Conservation (phyloP, 2,329 filamentous ascomycete species). For the Penicillium sp. region DNA sequence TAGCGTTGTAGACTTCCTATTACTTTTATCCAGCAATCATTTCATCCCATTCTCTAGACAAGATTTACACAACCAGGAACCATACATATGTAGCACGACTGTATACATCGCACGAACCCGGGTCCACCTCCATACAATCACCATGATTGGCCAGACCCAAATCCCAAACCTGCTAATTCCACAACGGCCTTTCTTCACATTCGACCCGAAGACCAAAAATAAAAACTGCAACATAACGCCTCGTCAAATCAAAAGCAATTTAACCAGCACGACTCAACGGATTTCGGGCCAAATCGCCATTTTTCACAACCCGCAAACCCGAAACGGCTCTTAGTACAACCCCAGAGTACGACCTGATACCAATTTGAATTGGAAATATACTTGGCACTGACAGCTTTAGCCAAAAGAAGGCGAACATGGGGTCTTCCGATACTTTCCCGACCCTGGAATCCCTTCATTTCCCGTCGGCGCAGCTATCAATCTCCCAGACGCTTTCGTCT, state of each 20-base stretch:
- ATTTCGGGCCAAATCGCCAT: background rate
- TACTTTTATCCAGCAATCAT: background rate
- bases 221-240: constrained; percentile 1
- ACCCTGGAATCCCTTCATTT: constrained; percentile 53
- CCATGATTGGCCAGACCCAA: constrained; percentile 18
- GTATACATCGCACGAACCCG: constrained; percentile 2
- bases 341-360: constrained; percentile 5
- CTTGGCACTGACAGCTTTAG: background rate
- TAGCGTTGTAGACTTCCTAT: background rate
- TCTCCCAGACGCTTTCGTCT: constrained; percentile 68
- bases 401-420: constrained; percentile 24
- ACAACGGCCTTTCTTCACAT: constrained; percentile 1
- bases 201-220: background rate
- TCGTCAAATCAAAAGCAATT: background rate
- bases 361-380: constrained; percentile 7
- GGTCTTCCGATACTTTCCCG: constrained; percentile 31
- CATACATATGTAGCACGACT: background rate
- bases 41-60: background rate
- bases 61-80: background rate
- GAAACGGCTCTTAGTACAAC: constrained; percentile 9
- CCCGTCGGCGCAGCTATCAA: constrained; percentile 58
- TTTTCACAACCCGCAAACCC: background rate
- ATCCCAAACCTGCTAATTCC: constrained; percentile 17
- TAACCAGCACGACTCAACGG: background rate
- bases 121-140: background rate